Evolutionary conservation across 2,329 filamentous ascomycete genomes (phyloP).

Genomic region (Fusarium brachygibbosum): DNA sequence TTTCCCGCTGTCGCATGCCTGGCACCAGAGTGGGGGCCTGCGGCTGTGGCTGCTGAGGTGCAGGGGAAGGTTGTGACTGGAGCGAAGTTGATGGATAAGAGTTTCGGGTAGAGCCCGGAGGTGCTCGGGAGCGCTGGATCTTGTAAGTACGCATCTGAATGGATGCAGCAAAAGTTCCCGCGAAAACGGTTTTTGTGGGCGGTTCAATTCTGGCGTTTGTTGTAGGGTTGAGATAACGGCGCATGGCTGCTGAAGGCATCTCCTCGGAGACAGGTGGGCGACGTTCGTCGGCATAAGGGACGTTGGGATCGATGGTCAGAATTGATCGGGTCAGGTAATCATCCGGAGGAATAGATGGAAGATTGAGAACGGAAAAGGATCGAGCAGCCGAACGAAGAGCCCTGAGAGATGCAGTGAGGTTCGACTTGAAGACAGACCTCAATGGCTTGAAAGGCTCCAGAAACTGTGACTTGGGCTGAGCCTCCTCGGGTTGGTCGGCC

Average conservation of each 20-base stretch:
- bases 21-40: conserved; percentile 57
- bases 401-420: conserved; percentile 75
- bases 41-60: conserved; percentile 49
- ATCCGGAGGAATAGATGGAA: conserved; percentile 74
- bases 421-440: conserved; percentile 74
- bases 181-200: conserved; percentile 47
- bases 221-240: conserved; percentile 76
- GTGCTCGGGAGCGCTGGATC: conserved; percentile 63
- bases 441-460: conserved; percentile 63
- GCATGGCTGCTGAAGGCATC: conserved; percentile 74
- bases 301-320: conserved; percentile 74
- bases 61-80: conserved; percentile 49
- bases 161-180: conserved; percentile 70
- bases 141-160: conserved; percentile 82
- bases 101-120: conserved; percentile 51
- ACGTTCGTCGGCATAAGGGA: conserved; percentile 76
- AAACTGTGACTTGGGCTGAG: conserved; percentile 53
- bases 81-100: conserved; percentile 52
- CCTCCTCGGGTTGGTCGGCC: conserved; percentile 56
- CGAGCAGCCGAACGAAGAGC: conserved; percentile 74
- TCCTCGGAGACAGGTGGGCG: conserved; percentile 73
- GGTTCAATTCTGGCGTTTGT: conserved; percentile 56
- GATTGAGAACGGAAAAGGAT: conserved; percentile 73
- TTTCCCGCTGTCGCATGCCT: conserved; percentile 72
- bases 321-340: conserved; percentile 77